Evolutionary conservation across 129 eudicot genomes (phyloP).

Genomic region (Tagetes erecta): DNA sequence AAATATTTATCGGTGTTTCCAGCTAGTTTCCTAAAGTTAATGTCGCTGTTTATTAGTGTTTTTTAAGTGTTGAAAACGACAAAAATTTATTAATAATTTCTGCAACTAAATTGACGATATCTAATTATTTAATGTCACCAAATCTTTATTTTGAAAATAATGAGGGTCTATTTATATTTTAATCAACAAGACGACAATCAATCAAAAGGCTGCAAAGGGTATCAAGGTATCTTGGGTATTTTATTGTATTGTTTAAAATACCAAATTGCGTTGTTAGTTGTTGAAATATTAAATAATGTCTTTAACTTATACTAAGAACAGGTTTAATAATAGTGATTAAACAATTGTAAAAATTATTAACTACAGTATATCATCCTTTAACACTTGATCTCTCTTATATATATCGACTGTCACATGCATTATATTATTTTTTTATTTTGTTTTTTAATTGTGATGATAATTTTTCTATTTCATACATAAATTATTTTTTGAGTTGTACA

Average conservation of each 20-base stretch:
- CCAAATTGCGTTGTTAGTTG: constrained; percentile 16
- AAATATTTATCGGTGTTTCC: constrained; percentile 23
- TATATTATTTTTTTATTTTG: no score
- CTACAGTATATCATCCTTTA: no score
- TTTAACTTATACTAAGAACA: background rate
- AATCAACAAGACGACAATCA: constrained; percentile 35
- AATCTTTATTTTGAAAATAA: constrained; percentile 32
- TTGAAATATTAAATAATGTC: background rate
- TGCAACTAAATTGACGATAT: constrained; percentile 20
- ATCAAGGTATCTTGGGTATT: constrained; percentile 21
- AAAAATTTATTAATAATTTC: constrained; percentile 14
- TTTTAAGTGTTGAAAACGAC: constrained; percentile 23
- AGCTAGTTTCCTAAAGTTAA: constrained; percentile 32
- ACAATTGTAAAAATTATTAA: background rate
- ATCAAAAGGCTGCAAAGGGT: constrained; percentile 29
- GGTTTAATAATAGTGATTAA: background rate
- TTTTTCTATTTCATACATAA: no score
- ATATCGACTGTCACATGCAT: no score
- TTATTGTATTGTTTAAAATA: background rate
- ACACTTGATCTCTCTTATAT: no score
- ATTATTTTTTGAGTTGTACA: no score
- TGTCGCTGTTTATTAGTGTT: constrained; percentile 5
- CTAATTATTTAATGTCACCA: constrained; percentile 20
- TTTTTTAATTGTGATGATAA: no score
- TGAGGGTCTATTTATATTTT: constrained; percentile 16